These are phyloP conservation scores for Globisporangium mamillatum DNA, from an alignment of 352 stramenopile genomes.

Conservation along the genomic window DNA sequence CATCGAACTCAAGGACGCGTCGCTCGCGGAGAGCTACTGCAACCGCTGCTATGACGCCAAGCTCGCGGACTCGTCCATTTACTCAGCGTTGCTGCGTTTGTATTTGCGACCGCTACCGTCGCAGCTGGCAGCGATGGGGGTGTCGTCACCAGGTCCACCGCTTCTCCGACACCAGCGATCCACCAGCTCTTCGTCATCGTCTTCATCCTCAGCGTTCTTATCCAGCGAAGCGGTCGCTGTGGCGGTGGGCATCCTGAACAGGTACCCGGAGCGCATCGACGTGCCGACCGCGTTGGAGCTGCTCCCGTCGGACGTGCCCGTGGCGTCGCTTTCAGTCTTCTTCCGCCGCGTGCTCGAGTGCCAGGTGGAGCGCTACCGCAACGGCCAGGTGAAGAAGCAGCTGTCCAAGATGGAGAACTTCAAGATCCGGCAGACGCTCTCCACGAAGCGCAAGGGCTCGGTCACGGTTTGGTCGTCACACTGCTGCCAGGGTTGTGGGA, in stretches of 20 bases:
- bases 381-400: constrained; percentile 83
- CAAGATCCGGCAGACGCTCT: constrained; percentile 63
- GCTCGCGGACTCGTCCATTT: constrained; percentile 74
- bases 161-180: constrained; percentile 31
- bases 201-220: constrained; percentile 9
- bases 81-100: constrained; percentile 70
- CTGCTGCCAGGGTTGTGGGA: constrained; percentile 65
- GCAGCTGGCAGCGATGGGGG: constrained; percentile 14
- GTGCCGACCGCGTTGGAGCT: constrained; percentile 74
- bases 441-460: constrained; percentile 58
- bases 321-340: constrained; percentile 48
- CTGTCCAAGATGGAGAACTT: constrained; percentile 90
- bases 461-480: constrained; percentile 79
- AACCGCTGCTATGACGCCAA: constrained; percentile 80
- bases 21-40: constrained; percentile 74
- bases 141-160: constrained; percentile 18
- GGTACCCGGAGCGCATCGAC: constrained; percentile 81
- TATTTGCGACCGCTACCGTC: constrained; percentile 55
- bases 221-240: constrained; percentile 62
- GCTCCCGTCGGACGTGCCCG: constrained; percentile 54
- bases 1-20: constrained; percentile 68
- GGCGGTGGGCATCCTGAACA: constrained; percentile 76
- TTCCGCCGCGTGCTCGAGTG: constrained; percentile 74
- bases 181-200: background rate
- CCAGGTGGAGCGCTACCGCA: constrained; percentile 71